Evolutionary conservation across 345 rosid species (phyloP).

Genomic region (Moricandia arvensis): DNA sequence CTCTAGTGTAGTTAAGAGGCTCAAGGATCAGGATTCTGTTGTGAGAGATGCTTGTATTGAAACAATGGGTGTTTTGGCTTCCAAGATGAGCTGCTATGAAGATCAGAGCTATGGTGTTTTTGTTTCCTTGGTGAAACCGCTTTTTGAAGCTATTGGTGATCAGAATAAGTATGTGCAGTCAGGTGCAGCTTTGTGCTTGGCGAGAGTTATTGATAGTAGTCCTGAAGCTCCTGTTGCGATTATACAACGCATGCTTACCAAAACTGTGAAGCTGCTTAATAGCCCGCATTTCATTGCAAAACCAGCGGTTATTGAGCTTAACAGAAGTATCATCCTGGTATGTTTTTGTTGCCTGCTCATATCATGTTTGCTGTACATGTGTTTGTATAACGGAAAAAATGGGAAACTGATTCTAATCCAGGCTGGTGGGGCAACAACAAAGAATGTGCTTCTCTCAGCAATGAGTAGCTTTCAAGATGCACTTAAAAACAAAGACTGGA

Average conservation of each 20-base stretch:
- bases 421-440: conserved; percentile 89
- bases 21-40: conserved; percentile 79
- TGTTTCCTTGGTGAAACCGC: conserved; percentile 66
- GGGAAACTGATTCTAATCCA: conserved; percentile 33
- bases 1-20: conserved; percentile 73
- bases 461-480: conserved; percentile 71
- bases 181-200: conserved; percentile 87
- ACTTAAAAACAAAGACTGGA: conserved; percentile 77
- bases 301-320: conserved; percentile 78
- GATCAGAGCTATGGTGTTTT: conserved; percentile 52
- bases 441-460: conserved; percentile 60
- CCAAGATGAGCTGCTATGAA: conserved; percentile 45
- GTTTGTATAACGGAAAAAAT: neutral
- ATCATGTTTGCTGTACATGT: conserved; percentile 5
- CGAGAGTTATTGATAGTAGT: conserved; percentile 62
- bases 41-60: conserved; percentile 88
- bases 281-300: conserved; percentile 85
- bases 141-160: conserved; percentile 89
- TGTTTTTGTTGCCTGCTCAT: conserved; percentile 2
- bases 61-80: conserved; percentile 71
- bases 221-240: conserved; percentile 62
- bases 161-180: conserved; percentile 85
- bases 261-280: conserved; percentile 73
- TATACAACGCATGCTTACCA: conserved; percentile 69
- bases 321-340: conserved; percentile 75